Conservation (phyloP, 2,329 filamentous ascomycete species). For the Cercospora sp. region DNA sequence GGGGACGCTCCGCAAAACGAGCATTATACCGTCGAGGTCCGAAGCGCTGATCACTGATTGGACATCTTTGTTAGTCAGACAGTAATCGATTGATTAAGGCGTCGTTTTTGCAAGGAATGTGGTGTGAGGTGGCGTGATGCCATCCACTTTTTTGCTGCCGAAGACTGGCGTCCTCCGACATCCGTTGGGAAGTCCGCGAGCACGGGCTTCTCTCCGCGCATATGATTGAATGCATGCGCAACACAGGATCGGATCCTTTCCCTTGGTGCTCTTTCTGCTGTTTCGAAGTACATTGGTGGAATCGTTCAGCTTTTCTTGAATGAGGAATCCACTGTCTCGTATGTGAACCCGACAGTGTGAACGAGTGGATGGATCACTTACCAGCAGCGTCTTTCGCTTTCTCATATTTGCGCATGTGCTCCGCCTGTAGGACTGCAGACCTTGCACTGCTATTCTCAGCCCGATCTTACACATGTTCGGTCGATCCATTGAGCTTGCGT, state of each 20-base stretch:
- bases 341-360: background rate
- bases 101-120: conserved; percentile 17
- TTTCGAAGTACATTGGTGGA: background rate
- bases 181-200: conserved; percentile 3
- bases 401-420: background rate
- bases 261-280: background rate
- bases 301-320: background rate
- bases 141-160: conserved; percentile 6
- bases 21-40: conserved; percentile 6
- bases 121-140: conserved; percentile 13
- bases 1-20: conserved; percentile 13
- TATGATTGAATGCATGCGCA: conserved; percentile 1
- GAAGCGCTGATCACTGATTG: conserved; percentile 11
- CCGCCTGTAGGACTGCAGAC: background rate
- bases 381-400: background rate
- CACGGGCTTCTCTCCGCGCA: background rate
- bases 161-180: conserved; percentile 4
- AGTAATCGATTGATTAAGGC: conserved; percentile 15
- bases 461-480: background rate
- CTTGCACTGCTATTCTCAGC: background rate
- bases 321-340: background rate
- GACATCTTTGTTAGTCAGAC: conserved; percentile 7
- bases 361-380: background rate
- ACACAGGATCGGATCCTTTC: background rate
- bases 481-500: background rate